phyloP scores from a whole-genome alignment of 176 grass and related monocot genomes.

The Typha latifolia region DNA sequence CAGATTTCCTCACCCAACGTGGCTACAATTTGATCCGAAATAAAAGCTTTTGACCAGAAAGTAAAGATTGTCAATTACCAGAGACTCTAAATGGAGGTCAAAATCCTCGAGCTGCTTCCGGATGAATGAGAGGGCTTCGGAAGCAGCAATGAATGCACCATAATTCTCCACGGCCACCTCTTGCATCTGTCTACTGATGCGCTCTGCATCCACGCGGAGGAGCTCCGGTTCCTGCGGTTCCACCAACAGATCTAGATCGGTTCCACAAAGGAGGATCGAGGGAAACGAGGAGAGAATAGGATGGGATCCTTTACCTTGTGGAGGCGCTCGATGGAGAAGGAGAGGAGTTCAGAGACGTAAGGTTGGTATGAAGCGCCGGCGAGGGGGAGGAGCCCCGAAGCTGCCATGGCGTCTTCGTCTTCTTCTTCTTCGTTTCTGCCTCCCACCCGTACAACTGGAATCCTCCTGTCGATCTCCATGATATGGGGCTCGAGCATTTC shows the following conservation, averaged over 20 bases:
- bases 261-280: neutral
- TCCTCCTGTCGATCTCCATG: slow-evolving; percentile 1
- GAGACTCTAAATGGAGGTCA: slow-evolving; percentile 69
- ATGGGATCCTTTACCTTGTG: slow-evolving; percentile 46
- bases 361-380: slow-evolving; percentile 52
- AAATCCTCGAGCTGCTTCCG: slow-evolving; percentile 80
- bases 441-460: neutral
- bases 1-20: neutral
- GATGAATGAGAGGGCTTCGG: slow-evolving; percentile 91
- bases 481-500: neutral
- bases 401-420: neutral
- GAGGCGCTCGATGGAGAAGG: slow-evolving; percentile 98
- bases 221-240: slow-evolving; percentile 84
- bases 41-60: no score
- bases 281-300: neutral
- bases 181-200: slow-evolving; percentile 97
- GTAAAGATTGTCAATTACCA: slow-evolving; percentile 33
- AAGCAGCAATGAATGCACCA: slow-evolving; percentile 78
- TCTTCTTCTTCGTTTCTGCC: neutral
- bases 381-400: slow-evolving; percentile 35
- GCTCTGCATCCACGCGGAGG: slow-evolving; percentile 91
- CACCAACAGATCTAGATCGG: neutral
- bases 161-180: slow-evolving; percentile 99
- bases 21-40: neutral
- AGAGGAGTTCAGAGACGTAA: slow-evolving; percentile 99